These are phyloP conservation scores for Aegilops speltoides DNA, from an alignment of 176 grass and related monocot genomes.

Conservation along the genomic window DNA sequence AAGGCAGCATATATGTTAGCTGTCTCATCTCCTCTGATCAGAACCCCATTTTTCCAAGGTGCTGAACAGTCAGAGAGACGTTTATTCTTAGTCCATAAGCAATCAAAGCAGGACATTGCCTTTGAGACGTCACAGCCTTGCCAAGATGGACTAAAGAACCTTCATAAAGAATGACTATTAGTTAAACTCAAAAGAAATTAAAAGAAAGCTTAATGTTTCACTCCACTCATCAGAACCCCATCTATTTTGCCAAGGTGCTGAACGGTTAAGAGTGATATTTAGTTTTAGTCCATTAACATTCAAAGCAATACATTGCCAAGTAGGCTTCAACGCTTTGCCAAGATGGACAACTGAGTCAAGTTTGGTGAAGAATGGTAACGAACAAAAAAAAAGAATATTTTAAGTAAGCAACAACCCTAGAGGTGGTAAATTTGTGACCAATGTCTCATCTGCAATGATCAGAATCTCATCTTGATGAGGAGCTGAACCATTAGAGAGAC, in stretches of 20 bases:
- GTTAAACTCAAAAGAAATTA: constrained; percentile 4
- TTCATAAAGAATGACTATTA: neutral
- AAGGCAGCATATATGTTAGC: neutral
- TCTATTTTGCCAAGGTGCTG: constrained; percentile 25
- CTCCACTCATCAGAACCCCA: constrained; percentile 26
- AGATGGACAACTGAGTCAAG: constrained; percentile 31
- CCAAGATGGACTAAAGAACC: neutral
- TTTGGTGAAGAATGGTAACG: neutral
- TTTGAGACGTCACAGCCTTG: neutral
- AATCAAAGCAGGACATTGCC: constrained; percentile 55
- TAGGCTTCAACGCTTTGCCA: constrained; percentile 39
- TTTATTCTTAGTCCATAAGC: constrained; percentile 35
- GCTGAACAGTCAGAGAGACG: constrained; percentile 29
- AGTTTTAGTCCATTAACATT: constrained; percentile 59
- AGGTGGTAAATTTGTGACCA: neutral
- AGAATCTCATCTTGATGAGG: constrained; percentile 5
- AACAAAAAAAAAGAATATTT: neutral
- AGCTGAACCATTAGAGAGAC: constrained; percentile 20
- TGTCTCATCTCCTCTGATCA: constrained; percentile 37
- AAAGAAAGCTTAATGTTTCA: neutral
- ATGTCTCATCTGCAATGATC: constrained; percentile 37
- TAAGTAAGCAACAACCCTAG: neutral
- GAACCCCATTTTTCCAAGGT: constrained; percentile 4
- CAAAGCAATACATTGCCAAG: constrained; percentile 43
- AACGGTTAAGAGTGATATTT: constrained; percentile 36